Percentiles rank a stretch among this genome's conserved stretches.
phyloP scores from a whole-genome alignment of 805 yeast species.

The Wickerhamiella spandovensis region DNA sequence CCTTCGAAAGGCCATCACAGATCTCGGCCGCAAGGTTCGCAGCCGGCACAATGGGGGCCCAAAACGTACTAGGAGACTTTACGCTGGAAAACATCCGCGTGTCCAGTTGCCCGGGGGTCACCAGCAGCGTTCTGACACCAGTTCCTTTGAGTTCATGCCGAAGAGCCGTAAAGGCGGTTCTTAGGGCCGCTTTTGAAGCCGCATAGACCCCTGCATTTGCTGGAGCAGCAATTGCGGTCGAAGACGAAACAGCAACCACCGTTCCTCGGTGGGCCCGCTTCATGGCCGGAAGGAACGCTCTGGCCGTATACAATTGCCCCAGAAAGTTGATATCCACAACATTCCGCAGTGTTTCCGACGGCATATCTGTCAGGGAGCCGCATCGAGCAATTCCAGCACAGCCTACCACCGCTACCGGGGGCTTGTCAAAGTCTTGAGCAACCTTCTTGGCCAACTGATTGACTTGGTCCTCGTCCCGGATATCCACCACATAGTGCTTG shows the following conservation, averaged over 20 bases:
- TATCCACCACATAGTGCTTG: slow-evolving; percentile 7
- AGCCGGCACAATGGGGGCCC: slow-evolving; percentile 68
- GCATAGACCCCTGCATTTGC: slow-evolving; percentile 62
- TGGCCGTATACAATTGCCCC: slow-evolving; percentile 51
- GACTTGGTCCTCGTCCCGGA: slow-evolving; percentile 28
- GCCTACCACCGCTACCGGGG: slow-evolving; percentile 67
- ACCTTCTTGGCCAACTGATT: slow-evolving; percentile 49
- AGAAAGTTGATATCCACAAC: slow-evolving; percentile 48
- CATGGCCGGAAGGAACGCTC: slow-evolving; percentile 54
- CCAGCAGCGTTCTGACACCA: slow-evolving; percentile 48
- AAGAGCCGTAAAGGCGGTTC: slow-evolving; percentile 58
- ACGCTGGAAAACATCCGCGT: slow-evolving; percentile 59
- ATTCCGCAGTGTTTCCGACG: slow-evolving; percentile 33
- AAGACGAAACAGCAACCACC: slow-evolving; percentile 61
- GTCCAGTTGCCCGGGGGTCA: slow-evolving; percentile 69
- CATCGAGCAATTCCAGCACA: slow-evolving; percentile 86
- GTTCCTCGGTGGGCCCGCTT: slow-evolving; percentile 41
- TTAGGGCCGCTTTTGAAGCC: slow-evolving; percentile 67
- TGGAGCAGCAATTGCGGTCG: slow-evolving; percentile 65
- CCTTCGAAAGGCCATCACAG: slow-evolving; percentile 18
- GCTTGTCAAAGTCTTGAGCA: slow-evolving; percentile 60
- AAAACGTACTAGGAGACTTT: slow-evolving; percentile 45
- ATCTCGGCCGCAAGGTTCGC: slow-evolving; percentile 43
- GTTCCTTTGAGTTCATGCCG: slow-evolving; percentile 44
- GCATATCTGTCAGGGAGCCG: slow-evolving; percentile 27